These are phyloP conservation scores for Sphaerobolus stellatus DNA, from an alignment of 1,284 basidiomycete species.

Conservation along the genomic window DNA sequence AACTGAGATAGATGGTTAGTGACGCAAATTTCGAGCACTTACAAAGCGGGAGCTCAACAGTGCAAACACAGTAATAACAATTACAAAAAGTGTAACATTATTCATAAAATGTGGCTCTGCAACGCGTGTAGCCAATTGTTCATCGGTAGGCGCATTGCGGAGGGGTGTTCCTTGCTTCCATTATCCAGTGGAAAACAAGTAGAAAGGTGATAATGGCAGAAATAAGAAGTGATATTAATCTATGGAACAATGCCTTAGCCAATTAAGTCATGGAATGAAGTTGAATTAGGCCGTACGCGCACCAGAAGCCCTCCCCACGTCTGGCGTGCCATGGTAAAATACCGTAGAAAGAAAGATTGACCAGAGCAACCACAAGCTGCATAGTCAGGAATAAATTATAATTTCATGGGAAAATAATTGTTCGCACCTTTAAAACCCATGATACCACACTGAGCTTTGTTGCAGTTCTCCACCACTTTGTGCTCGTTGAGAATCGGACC, in stretches of 20 bases:
- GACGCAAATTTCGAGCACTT: no score
- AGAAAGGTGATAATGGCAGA: conserved; percentile 35
- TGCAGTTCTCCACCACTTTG: conserved; percentile 29
- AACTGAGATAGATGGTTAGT: conserved; percentile 14
- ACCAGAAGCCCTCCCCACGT: conserved; percentile 41
- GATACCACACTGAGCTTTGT: conserved; percentile 34
- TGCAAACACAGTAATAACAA: conserved; percentile 27
- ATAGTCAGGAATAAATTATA: neutral
- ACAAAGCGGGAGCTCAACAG: no score
- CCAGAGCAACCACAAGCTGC: conserved; percentile 31
- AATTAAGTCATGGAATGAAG: neutral
- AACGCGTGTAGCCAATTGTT: conserved; percentile 27
- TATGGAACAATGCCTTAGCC: conserved; percentile 30
- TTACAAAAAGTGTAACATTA: conserved; percentile 36
- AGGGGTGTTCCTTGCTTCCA: conserved; percentile 15
- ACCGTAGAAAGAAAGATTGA: conserved; percentile 40
- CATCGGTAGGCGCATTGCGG: no score
- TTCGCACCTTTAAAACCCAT: conserved; percentile 38
- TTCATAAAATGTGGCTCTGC: conserved; percentile 40
- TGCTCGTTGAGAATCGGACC: conserved; percentile 36
- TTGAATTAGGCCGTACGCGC: conserved; percentile 26
- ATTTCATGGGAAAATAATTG: neutral
- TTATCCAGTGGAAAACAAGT: conserved; percentile 35
- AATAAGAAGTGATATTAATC: conserved; percentile 33
- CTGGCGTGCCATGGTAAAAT: no score